These are phyloP conservation scores for Monosporascus sp. DNA, from an alignment of 2,329 filamentous ascomycete species.

Conservation along the genomic window DNA sequence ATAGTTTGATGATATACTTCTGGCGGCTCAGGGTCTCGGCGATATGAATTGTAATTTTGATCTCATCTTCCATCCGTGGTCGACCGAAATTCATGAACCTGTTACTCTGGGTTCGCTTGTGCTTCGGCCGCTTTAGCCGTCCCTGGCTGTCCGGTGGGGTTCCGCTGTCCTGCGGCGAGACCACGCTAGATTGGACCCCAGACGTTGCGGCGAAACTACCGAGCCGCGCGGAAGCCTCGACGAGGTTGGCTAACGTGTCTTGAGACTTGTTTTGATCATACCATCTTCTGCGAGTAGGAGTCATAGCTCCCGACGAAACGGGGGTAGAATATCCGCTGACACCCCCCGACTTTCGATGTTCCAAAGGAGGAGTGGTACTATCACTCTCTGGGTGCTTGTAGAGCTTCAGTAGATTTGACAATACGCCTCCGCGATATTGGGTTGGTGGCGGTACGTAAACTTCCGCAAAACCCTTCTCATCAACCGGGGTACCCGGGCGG, in stretches of 20 bases:
- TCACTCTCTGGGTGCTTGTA: constrained; percentile 34
- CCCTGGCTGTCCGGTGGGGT: constrained; percentile 11
- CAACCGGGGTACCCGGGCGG: constrained; percentile 21
- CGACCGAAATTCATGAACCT: constrained; percentile 31
- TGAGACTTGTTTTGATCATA: constrained; percentile 43
- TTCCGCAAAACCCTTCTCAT: constrained; percentile 32
- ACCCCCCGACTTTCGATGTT: constrained; percentile 21
- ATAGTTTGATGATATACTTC: constrained; percentile 76
- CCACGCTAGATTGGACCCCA: background rate
- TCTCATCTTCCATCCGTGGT: constrained; percentile 38
- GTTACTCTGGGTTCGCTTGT: constrained; percentile 32
- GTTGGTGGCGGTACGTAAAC: constrained; percentile 35
- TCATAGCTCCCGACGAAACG: constrained; percentile 34
- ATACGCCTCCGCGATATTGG: constrained; percentile 39
- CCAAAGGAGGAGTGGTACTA: constrained; percentile 17
- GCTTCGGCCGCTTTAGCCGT: constrained; percentile 29
- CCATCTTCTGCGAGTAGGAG: constrained; percentile 41
- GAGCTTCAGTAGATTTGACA: constrained; percentile 41
- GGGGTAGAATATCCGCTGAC: constrained; percentile 26
- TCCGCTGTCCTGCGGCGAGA: constrained; percentile 1
- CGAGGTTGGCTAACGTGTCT: constrained; percentile 41
- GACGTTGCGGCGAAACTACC: constrained; percentile 27
- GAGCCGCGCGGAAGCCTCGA: constrained; percentile 39
- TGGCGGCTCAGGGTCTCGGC: constrained; percentile 71
- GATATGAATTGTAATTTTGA: constrained; percentile 46